Evolutionary conservation across 805 yeast genomes (phyloP), one percentile per base, ranked within the genome.

Genomic region (Yarrowia osloensis): DNA sequence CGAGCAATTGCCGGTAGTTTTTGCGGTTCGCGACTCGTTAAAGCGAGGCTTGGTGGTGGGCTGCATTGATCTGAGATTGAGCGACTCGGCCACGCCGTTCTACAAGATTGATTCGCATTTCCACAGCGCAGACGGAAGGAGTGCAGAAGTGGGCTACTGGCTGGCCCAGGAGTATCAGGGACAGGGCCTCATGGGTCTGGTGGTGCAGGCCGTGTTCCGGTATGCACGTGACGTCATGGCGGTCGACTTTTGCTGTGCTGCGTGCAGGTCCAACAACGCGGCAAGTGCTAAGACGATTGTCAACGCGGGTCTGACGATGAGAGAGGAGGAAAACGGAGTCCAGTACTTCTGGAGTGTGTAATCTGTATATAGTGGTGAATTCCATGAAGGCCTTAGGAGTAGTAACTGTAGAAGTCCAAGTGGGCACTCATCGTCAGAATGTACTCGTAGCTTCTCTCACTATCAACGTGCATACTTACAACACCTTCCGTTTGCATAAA

Each of bases 131-230:
- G 42, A 33, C n/a, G 54, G 54, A 3, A 19, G 33, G 1, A 44
- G 49, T 17, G 47, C 37, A 7, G 66, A 61, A 44, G 66, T 61
- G 19, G 66, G 66, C 0, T 61, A 61, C 33, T 61, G 66, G 66
- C 24, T 61, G 31, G 66, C 52, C n/a, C 9, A n/a, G 6, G 31
- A 22, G 4, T 61, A 61, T 26, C 52, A 35, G 26, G 66, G 66
- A 3, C 15, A 8, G 4, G 54, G 54, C 1, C 31, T 61, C 12
- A 61, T 61, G 66, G 15, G 33, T 4, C 15, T 5, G 2, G 40
- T 44, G 15, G 66, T 44, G 4, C 11, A n/a, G 21, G 29, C 33
- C 8, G 35, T 44, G 24, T 31, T 44, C 22, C 9, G n/a, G 11
- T 61, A 61, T 9, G 66, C 66, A 11, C 66, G 44, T 22, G 52